phyloP scores from a whole-genome alignment of 2,329 filamentous ascomycete genomes.

The Ascochyta fabae region DNA sequence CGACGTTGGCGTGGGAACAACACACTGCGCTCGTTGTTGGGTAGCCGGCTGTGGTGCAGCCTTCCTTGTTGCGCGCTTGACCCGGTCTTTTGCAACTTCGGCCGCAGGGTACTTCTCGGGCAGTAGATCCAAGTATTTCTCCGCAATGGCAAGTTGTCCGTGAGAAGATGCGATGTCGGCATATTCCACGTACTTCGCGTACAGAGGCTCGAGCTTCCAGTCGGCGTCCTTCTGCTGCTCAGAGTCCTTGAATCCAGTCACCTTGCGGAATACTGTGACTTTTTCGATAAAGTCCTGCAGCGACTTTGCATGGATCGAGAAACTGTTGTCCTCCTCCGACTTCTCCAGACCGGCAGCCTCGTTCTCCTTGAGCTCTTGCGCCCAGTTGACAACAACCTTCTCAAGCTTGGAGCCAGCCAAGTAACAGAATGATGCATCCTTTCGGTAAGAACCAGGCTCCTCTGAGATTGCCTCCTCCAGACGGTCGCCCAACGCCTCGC shows the following conservation, averaged over 20 bases:
- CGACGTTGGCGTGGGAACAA: constrained; percentile 44
- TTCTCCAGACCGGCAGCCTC: constrained; percentile 77
- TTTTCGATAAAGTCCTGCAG: constrained; percentile 97
- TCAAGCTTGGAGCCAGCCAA: constrained; percentile 94
- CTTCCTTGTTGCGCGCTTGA: constrained; percentile 82
- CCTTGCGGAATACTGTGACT: constrained; percentile 93
- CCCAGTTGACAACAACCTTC: constrained; percentile 96
- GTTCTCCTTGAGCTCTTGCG: constrained; percentile 82
- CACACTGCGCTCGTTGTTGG: constrained; percentile 50
- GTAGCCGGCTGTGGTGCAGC: constrained; percentile 51
- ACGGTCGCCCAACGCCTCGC: constrained; percentile 91
- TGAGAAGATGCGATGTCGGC: constrained; percentile 92
- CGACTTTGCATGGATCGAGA: constrained; percentile 87
- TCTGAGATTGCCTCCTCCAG: constrained; percentile 71
- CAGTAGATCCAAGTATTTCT: constrained; percentile 89
- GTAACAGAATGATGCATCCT: constrained; percentile 96
- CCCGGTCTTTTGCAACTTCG: constrained; percentile 82
- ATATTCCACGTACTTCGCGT: constrained; percentile 96
- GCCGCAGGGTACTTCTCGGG: constrained; percentile 84
- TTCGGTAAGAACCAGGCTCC: constrained; percentile 63
- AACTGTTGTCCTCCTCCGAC: constrained; percentile 75
- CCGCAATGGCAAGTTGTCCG: constrained; percentile 82
- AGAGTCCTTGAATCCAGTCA: constrained; percentile 86
- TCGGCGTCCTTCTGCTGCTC: constrained; percentile 74
- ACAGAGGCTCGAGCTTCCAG: constrained; percentile 89